A percentile compares a stretch with the other conserved stretches of the same genome.
phyloP scores from a whole-genome alignment of 2,329 filamentous ascomycete genomes.

The Fusarium hainanense region DNA sequence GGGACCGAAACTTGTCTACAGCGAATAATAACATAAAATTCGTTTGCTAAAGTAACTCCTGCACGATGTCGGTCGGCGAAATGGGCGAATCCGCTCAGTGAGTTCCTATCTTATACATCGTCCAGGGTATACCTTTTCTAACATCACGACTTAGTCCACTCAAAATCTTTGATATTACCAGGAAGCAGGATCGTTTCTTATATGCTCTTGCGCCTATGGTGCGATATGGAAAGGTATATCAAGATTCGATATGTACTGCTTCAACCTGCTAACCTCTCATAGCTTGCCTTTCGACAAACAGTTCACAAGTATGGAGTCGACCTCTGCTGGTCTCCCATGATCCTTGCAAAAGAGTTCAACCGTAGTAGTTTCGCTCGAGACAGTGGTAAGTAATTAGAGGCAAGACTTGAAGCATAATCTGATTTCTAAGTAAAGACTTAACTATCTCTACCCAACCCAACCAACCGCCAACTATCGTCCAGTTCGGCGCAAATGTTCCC shows the following conservation, averaged over 20 bases:
- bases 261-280: constrained; percentile 20
- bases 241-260: not conserved
- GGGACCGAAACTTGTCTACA: not conserved
- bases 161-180: constrained; percentile 68
- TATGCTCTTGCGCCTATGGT: constrained; percentile 76
- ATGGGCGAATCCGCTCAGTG: constrained; percentile 41
- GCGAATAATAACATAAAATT: not conserved
- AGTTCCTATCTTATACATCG: constrained; percentile 11
- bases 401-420: not conserved
- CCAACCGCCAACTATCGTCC: constrained; percentile 71
- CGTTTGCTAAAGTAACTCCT: not conserved
- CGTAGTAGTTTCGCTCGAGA: constrained; percentile 68
- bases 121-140: constrained; percentile 39
- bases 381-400: constrained; percentile 58
- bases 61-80: constrained; percentile 33
- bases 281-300: constrained; percentile 77
- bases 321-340: constrained; percentile 78
- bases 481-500: constrained; percentile 73
- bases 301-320: constrained; percentile 73
- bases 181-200: constrained; percentile 63
- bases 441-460: constrained; percentile 65
- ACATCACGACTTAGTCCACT: constrained; percentile 59
- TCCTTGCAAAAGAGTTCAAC: constrained; percentile 76
- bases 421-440: constrained; percentile 59
- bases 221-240: constrained; percentile 66